These are phyloP conservation scores for Moesziomyces parantarcticus DNA, from an alignment of 1,284 basidiomycete genomes.

Conservation along the genomic window DNA sequence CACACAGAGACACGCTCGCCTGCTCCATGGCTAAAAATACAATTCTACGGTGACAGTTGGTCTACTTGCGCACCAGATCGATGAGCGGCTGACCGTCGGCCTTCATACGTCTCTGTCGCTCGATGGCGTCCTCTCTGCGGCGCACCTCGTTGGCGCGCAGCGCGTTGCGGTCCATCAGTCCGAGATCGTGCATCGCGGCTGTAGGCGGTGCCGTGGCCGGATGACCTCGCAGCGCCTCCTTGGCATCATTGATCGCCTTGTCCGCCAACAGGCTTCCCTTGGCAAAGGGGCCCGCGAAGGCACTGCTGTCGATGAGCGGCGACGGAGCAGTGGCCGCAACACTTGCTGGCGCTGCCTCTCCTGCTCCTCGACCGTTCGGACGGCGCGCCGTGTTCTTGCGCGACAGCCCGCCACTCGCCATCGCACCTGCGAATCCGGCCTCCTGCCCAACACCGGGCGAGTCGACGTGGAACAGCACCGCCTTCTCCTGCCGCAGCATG, in stretches of 20 bases:
- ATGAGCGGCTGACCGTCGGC: slow-evolving; percentile 46
- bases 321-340: slow-evolving; percentile 8
- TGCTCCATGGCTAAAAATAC: too few relatives aligned
- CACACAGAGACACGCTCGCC: too few relatives aligned
- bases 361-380: slow-evolving; percentile 20
- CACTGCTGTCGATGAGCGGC: slow-evolving; percentile 48
- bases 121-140: slow-evolving; percentile 35
- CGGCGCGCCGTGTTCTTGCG: slow-evolving; percentile 35
- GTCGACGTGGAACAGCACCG: slow-evolving; percentile 54
- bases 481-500: slow-evolving; percentile 61
- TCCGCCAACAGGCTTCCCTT: slow-evolving; percentile 57
- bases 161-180: slow-evolving; percentile 36
- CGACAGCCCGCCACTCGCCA: slow-evolving; percentile 29
- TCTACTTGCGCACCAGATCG: slow-evolving; percentile 35
- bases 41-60: slow-evolving; percentile 4
- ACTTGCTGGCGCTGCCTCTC: slow-evolving; percentile 3
- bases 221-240: slow-evolving; percentile 39
- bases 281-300: slow-evolving; percentile 53
- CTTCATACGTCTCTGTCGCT: slow-evolving; percentile 39
- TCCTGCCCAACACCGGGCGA: slow-evolving; percentile 15
- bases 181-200: slow-evolving; percentile 34
- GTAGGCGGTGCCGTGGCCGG: slow-evolving; percentile 12
- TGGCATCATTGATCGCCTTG: slow-evolving; percentile 49
- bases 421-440: background rate
- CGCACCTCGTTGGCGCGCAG: slow-evolving; percentile 23